Base-by-base conservation (phyloP, 768 basidiomycete species). In the Rhodotorula babjevae region DNA sequence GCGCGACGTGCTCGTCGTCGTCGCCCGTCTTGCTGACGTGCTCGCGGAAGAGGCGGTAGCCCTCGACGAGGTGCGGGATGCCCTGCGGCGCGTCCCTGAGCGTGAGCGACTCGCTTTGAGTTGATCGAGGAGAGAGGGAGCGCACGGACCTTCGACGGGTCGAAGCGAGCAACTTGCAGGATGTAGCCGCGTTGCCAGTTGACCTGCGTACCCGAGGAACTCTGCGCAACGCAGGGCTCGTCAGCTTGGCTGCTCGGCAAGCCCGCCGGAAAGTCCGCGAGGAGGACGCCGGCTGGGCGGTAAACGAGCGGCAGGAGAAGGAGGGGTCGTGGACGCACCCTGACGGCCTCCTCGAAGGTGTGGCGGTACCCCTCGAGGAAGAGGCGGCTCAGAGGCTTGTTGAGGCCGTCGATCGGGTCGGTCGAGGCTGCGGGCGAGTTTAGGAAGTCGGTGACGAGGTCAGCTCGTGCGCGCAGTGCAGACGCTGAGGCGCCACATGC, bases 151-250 rank as follows among this genome's bases (percentile, higher is more conserved):
- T 87, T 86, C 31, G 89, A 84, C 64, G 92, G 93, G 81, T 96
- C 93, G 82, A 96, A 97, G 42, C 93, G 89, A n/a, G 93, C 93
- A 71, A 97, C 83, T 80, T 97, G 94, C 44, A 93, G 85, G 76
- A 96, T 81, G 82, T 96, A 96, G 18, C 92, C 89, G 63, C 93
- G 88, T 4, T 74, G 64, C 81, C 81, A 83, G 64, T 82, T 80
- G 53, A 83, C 76, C 36, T 69, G 59, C 25, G 78, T 73, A 3
- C 80, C 81, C 42, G 79, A 79, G 60, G 82, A 81, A 67, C 79
- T n/a, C 70, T 29, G 23, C 6, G 36, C 5, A 15, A 5, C 10
- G 33, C 7, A 1, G 10, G 19, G 36, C 12, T 19, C 11, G 31
- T 59, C 36, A 59, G 57, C 36, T 31, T n/a, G n/a, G n/a, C n/a